A percentile compares a stretch with the other conserved stretches of the same genome.
Evolutionary conservation across 2,329 filamentous ascomycete genomes (phyloP).

Genomic region (Pseudodiploospora longispora): DNA sequence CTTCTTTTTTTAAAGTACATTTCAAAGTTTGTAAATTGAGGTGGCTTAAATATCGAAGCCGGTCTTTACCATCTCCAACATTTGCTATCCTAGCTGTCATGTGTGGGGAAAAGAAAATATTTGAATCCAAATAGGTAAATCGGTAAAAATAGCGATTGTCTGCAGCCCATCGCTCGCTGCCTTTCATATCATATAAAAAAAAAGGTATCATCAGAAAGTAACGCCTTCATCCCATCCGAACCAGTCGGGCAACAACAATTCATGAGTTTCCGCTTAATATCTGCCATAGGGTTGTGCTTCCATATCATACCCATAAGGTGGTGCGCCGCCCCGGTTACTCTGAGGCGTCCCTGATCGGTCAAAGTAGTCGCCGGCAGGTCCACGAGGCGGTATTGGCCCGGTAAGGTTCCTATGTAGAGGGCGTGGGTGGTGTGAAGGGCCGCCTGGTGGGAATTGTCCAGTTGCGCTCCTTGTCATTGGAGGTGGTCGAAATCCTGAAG

Average conservation of each 20-base stretch:
- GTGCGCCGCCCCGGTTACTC: constrained; percentile 9
- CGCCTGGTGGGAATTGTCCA: constrained; percentile 25
- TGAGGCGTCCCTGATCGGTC: constrained; percentile 19
- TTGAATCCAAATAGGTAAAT: too few species aligned
- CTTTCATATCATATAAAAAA: too few species aligned
- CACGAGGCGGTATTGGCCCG: constrained; percentile 27
- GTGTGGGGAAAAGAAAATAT: too few species aligned
- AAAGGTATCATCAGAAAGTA: too few species aligned
- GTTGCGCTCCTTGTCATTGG: constrained; percentile 31
- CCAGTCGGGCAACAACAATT: constrained; percentile 3
- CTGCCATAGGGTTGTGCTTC: constrained; percentile 25
- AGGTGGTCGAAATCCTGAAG: constrained; percentile 11
- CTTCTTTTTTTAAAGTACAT: too few species aligned
- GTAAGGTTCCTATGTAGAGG: constrained; percentile 39
- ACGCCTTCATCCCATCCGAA: constrained; percentile 5
- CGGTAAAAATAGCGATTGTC: too few species aligned
- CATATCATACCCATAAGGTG: constrained; percentile 28
- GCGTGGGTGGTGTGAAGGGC: constrained; percentile 18
- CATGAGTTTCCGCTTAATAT: constrained; percentile 15
- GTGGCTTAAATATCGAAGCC: too few species aligned
- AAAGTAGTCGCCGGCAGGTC: constrained; percentile 14
- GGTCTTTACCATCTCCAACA: too few species aligned
- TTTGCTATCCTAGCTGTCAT: too few species aligned
- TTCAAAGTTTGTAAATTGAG: too few species aligned
- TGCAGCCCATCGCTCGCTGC: too few species aligned